phyloP scores from a whole-genome alignment of 352 stramenopile species.

The Pythium dissimile region DNA sequence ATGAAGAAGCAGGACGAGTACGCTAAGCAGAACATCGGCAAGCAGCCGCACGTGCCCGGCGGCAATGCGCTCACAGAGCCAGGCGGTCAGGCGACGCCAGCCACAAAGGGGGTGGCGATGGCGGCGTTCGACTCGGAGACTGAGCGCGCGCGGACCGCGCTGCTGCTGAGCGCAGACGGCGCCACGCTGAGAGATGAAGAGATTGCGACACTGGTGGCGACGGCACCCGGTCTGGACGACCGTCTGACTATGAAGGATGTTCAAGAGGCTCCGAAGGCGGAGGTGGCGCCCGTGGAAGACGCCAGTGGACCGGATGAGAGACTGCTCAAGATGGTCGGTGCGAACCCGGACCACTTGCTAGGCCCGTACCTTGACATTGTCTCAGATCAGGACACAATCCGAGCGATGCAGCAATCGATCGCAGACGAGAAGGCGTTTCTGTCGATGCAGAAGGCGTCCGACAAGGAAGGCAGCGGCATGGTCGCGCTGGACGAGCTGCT shows the following conservation, averaged over 20 bases:
- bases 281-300: not conserved
- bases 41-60: constrained; percentile 66
- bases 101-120: constrained; percentile 3
- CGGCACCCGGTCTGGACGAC: constrained; percentile 46
- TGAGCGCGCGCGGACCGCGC: constrained; percentile 18
- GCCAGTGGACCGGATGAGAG: not conserved
- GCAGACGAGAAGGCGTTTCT: constrained; percentile 60
- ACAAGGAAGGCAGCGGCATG: constrained; percentile 39
- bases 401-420: constrained; percentile 49
- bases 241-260: constrained; percentile 54
- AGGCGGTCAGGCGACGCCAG: not conserved
- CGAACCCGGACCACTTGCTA: constrained; percentile 52
- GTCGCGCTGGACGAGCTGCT: constrained; percentile 67
- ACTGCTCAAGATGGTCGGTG: constrained; percentile 36
- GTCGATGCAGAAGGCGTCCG: constrained; percentile 42
- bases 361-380: constrained; percentile 70
- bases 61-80: constrained; percentile 53
- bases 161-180: constrained; percentile 27
- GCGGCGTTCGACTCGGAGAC: constrained; percentile 25
- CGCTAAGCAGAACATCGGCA: constrained; percentile 72
- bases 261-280: not conserved
- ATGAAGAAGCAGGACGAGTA: constrained; percentile 80
- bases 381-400: constrained; percentile 43
- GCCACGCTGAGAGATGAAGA: constrained; percentile 24
- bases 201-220: constrained; percentile 46